These are phyloP conservation scores for Phytophthora pisi DNA, from an alignment of 352 stramenopile species.

Conservation along the genomic window DNA sequence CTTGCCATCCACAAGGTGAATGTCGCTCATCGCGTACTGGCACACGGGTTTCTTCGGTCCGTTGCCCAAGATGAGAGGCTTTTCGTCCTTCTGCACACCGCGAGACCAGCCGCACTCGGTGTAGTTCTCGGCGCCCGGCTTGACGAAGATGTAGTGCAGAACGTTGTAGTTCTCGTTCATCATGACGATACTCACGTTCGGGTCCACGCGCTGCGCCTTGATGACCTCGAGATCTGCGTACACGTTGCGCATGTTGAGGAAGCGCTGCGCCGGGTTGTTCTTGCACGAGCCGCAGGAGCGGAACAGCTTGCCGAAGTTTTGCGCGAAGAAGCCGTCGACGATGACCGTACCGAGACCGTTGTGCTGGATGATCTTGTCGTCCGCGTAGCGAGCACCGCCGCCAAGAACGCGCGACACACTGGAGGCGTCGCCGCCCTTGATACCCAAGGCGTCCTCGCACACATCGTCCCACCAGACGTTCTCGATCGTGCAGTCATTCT, in stretches of 20 bases:
- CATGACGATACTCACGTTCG: conserved; percentile 51
- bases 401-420: conserved; percentile 42
- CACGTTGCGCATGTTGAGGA: conserved; percentile 44
- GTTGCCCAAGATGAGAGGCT: conserved; percentile 38
- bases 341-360: conserved; percentile 31
- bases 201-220: conserved; percentile 39
- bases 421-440: conserved; percentile 44
- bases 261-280: conserved; percentile 43
- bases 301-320: conserved; percentile 21
- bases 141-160: conserved; percentile 45
- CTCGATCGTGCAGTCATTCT: conserved; percentile 27
- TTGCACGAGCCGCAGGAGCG: conserved; percentile 33
- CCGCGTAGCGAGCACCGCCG: conserved; percentile 47
- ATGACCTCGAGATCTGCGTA: conserved; percentile 41
- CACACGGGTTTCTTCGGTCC: conserved; percentile 34
- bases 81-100: conserved; percentile 21
- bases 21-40: conserved; percentile 32
- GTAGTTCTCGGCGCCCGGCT: conserved; percentile 16
- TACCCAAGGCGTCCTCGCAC: conserved; percentile 41
- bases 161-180: conserved; percentile 48
- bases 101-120: conserved; percentile 20
- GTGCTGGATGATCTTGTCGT: conserved; percentile 64
- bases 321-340: conserved; percentile 15
- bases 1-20: conserved; percentile 17
- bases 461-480: conserved; percentile 40